Evolutionary conservation across 768 basidiomycete genomes (phyloP).

Genomic region (Rossbeevera mucosa): DNA sequence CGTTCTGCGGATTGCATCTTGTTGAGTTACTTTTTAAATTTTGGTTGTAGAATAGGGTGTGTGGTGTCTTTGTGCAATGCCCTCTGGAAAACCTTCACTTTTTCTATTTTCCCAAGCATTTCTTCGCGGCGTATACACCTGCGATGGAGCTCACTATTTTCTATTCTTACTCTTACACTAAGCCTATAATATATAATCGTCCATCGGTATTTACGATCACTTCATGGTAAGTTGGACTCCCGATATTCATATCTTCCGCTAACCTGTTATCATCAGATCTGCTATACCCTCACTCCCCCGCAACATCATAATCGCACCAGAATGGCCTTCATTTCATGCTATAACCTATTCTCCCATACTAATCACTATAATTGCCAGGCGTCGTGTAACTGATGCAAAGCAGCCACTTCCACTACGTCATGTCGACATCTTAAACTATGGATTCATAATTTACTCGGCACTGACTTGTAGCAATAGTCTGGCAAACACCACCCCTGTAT

Average conservation of each 20-base stretch:
- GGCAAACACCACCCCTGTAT: slow-evolving; percentile 1
- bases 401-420: neutral
- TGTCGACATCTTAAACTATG: neutral
- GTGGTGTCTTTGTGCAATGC: neutral
- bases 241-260: neutral
- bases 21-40: neutral
- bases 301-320: neutral
- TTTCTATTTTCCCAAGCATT: neutral
- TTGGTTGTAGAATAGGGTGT: neutral
- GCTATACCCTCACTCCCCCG: neutral
- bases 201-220: neutral
- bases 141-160: neutral
- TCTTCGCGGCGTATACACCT: neutral
- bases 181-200: neutral
- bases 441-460: neutral
- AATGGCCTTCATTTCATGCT: neutral
- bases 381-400: slow-evolving; percentile 3
- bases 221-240: slow-evolving; percentile 2
- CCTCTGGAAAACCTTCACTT: neutral
- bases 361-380: neutral
- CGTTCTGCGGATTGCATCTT: neutral
- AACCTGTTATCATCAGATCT: slow-evolving; percentile 2
- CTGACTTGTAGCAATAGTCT: slow-evolving; percentile 23
- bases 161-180: neutral
- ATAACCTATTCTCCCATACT: neutral